Evolutionary conservation across 1,139 yeast species (phyloP), one percentile per base, ranked within the genome.

Genomic region (Yamadazyma oceani): DNA sequence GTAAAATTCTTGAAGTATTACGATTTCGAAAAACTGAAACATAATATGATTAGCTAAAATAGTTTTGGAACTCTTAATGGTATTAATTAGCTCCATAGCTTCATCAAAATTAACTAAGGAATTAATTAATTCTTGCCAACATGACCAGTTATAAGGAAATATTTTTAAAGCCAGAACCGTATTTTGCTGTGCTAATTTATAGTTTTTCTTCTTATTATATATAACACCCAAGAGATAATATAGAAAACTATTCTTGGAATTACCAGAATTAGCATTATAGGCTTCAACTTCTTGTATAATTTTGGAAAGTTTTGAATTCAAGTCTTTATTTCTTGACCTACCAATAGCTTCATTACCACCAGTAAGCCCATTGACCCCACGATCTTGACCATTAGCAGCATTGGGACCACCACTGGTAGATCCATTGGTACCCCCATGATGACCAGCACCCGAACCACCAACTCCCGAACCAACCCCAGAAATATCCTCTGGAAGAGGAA

Each of bases 61-160:
- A 4, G 52, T 38, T 33, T 58, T 55, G 2, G 59, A 36, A 2
- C 53, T 32, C 34, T 57, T 61, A 17, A 80, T 54, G 39, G 65
- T 64, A 32, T 63, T 64, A 4, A 80, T 54, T 17, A 82, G 62
- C 5, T 59, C 57, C 10, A 70, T 42, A 0, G 87, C 85, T 39
- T 84, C 87, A 44, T 84, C 88, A 37, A 80, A 69, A 19, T 81
- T 73, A 4, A 75, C 64, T 14, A 89, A 60, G 36, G 94, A 82
- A 3, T 79, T 68, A 11, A 84, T 66, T 26, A 92, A 66, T 54
- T 92, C 97, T 44, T 76, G 75, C 97, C 97, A 94, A 42, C 95
- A 86, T 38, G 92, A 79, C 97, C 97, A 92, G 53, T 92, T 92
- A 57, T 75, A 85, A 0, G 97, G 96, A 50, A 83, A 88, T 19